phyloP scores from a whole-genome alignment of 2,329 filamentous ascomycete species.

The Cytospora paraplurivora region DNA sequence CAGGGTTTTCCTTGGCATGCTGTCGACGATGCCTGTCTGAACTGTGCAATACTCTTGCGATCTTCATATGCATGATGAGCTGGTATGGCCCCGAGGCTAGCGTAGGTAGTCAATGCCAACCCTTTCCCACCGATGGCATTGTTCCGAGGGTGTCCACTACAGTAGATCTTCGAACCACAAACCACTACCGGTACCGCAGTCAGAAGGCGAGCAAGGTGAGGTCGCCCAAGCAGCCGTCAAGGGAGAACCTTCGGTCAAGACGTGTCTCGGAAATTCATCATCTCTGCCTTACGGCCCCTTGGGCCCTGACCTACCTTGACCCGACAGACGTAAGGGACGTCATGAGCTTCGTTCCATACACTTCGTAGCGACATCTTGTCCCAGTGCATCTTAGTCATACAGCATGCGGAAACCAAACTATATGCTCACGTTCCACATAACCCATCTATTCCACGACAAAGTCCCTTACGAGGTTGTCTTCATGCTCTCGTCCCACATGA shows the following conservation, averaged over 20 bases:
- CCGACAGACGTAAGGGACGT: neutral
- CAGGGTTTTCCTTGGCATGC: slow-evolving; percentile 3
- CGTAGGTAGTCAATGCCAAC: slow-evolving; percentile 9
- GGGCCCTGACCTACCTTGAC: neutral
- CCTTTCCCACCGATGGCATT: neutral
- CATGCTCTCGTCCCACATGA: neutral
- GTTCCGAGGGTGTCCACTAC: neutral
- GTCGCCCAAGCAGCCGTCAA: too few relatives aligned
- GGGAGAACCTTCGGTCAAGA: too few relatives aligned
- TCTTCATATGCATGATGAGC: slow-evolving; percentile 46
- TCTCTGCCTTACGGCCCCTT: neutral
- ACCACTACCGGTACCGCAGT: too few relatives aligned
- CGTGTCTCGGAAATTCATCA: neutral
- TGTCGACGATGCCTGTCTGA: neutral
- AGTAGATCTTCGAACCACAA: too few relatives aligned
- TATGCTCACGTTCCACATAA: neutral
- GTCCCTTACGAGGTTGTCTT: neutral
- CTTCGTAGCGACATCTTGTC: too few relatives aligned
- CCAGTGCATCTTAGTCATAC: neutral
- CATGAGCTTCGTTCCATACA: neutral
- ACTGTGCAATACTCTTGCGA: slow-evolving; percentile 31
- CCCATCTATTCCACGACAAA: neutral
- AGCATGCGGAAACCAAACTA: neutral
- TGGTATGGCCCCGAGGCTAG: slow-evolving; percentile 30
- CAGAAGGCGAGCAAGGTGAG: too few relatives aligned